Evolutionary conservation across 1,284 basidiomycete species (phyloP), one percentile per base, ranked within the genome.

Genomic region (Rhodotorula sp.): DNA sequence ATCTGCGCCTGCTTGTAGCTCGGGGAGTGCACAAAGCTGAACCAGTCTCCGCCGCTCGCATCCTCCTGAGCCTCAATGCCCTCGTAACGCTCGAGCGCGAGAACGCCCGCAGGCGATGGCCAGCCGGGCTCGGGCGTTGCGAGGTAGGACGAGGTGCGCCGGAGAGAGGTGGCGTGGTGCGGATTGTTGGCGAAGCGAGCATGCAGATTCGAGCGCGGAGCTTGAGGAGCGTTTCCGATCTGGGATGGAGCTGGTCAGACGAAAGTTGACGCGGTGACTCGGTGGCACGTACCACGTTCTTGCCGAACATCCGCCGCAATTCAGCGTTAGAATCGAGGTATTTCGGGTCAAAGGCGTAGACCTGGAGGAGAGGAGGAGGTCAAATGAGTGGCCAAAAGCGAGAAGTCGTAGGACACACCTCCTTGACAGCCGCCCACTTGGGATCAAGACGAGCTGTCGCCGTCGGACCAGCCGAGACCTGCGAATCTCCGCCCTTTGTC

Each of bases 271-370:
- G n/a, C 20, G 31, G 10, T 37, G 20, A 3, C n/a, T n/a, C n/a
- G 22, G n/a, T 11, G 37, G 26, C 34, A 84, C 86, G 82, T 22
- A 95, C 86, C 63, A 95, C 92, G 78, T 89, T 90, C 11, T 90
- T 86, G 2, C 94, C 94, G 77, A 97, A 97, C 84, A 96, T 94
- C 71, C 87, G 89, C 66, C 89, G 87, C 80, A 96, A 86, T 79
- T 97, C 94, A 0, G 88, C 88, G 67, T 94, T 92, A 16, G 88
- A 85, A 70, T 96, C 92, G 24, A 96, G 86, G 75, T 92, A 85
- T 62, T 88, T 83, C 1, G 88, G 81, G 0, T 90, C 91, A 8
- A 94, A 84, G 79, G 7, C 86, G 68, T 54, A 79, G 22, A 59
- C 53, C 64, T 65, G 52, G 40, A n/a, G 15, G 34, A 20, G 2